These are phyloP conservation scores for Peronospora farinosa DNA, from an alignment of 352 stramenopile genomes.

Conservation along the genomic window DNA sequence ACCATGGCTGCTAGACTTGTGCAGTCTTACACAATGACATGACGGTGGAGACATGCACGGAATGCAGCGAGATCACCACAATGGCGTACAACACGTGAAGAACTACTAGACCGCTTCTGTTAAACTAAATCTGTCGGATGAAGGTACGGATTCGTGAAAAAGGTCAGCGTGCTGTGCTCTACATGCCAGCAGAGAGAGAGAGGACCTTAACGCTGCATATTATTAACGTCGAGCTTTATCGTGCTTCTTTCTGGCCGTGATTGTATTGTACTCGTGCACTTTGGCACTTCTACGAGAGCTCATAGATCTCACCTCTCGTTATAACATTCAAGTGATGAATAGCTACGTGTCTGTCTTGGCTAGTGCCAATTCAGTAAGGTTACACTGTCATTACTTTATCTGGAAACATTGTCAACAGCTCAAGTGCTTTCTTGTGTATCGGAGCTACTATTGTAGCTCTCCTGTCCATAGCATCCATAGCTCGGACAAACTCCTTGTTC, in stretches of 20 bases:
- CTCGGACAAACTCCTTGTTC: slow-evolving; percentile 29
- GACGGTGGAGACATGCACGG: slow-evolving; percentile 90
- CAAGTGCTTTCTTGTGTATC: slow-evolving; percentile 5
- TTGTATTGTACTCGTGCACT: slow-evolving; percentile 27
- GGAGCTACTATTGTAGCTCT: slow-evolving; percentile 7
- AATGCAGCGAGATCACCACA: slow-evolving; percentile 94
- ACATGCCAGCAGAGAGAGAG: not conserved
- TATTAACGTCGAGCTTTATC: slow-evolving; percentile 11
- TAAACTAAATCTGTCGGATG: too few relatives aligned
- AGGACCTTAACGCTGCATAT: not conserved
- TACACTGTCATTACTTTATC: slow-evolving; percentile 14
- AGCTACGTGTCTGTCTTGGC: slow-evolving; percentile 1
- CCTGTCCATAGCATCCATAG: slow-evolving; percentile 25
- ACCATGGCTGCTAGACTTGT: slow-evolving; percentile 59
- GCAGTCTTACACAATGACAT: slow-evolving; percentile 64
- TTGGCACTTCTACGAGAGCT: slow-evolving; percentile 16
- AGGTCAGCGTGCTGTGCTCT: too few relatives aligned
- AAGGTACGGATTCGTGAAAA: too few relatives aligned
- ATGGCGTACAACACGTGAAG: slow-evolving; percentile 92
- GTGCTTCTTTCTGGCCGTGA: slow-evolving; percentile 2
- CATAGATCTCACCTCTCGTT: slow-evolving; percentile 7
- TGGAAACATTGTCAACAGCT: slow-evolving; percentile 15
- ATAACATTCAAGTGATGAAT: slow-evolving; percentile 8
- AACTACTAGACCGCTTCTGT: slow-evolving; percentile 90
- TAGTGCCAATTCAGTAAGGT: not conserved